Evolutionary conservation across 805 yeast genomes (phyloP).

Genomic region (Kluyveromyces siamensis): DNA sequence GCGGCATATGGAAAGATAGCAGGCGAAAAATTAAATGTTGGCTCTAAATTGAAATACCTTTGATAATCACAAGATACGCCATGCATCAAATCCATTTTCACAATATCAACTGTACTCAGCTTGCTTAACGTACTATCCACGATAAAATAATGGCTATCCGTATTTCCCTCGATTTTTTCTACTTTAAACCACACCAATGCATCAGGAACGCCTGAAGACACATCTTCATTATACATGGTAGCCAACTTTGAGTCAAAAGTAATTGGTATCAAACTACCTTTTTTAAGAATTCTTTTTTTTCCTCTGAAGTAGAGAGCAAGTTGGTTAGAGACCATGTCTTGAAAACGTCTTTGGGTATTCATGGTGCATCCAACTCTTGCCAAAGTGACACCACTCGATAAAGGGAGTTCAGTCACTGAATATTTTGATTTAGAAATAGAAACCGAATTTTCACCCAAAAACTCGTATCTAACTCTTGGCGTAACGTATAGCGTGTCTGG

Average conservation of each 20-base stretch:
- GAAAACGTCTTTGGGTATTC: constrained; percentile 22
- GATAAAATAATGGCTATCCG: constrained; percentile 34
- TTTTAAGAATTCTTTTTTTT: constrained; percentile 45
- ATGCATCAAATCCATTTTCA: constrained; percentile 31
- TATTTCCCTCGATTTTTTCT: constrained; percentile 33
- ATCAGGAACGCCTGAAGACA: constrained; percentile 38
- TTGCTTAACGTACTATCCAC: constrained; percentile 63
- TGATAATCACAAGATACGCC: constrained; percentile 32
- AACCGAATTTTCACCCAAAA: constrained; percentile 5
- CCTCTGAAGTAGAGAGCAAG: constrained; percentile 54
- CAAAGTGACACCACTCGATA: constrained; percentile 17
- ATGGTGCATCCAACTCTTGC: constrained; percentile 21
- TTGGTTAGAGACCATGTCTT: constrained; percentile 39
- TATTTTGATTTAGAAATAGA: constrained; percentile 6
- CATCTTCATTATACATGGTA: constrained; percentile 8
- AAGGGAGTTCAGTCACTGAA: constrained; percentile 7
- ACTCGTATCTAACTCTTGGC: constrained; percentile 19
- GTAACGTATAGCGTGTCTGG: constrained; percentile 11
- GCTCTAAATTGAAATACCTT: constrained; percentile 37
- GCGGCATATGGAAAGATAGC: constrained; percentile 38
- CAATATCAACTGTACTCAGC: constrained; percentile 58
- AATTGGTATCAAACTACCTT: constrained; percentile 69
- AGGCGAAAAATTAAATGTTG: constrained; percentile 30
- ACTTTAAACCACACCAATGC: constrained; percentile 81
- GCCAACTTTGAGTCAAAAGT: constrained; percentile 44